A percentile compares a stretch with the other conserved stretches of the same genome.
Conservation (phyloP, 805 yeast species). For the Kluyveromyces wickerhamii region DNA sequence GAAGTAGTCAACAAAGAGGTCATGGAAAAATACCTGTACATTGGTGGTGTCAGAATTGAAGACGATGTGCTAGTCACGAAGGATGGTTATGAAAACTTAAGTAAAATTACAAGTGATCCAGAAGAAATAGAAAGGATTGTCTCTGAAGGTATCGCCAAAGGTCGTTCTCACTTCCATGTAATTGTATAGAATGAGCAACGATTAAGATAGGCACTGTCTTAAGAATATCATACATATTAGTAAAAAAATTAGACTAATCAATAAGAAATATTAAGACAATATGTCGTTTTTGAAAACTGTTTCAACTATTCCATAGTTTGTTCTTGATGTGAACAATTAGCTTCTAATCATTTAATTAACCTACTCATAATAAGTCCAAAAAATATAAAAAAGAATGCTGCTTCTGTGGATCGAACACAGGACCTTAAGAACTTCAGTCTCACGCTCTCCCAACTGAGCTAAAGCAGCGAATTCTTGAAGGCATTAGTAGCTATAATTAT, state of each 20-base stretch:
- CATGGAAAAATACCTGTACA: conserved; percentile 68
- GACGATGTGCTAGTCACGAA: conserved; percentile 80
- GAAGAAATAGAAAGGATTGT: conserved; percentile 74
- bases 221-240: too few species aligned
- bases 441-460: conserved; percentile 41
- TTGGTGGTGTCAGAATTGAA: conserved; percentile 97
- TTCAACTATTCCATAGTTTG: too few species aligned
- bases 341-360: too few species aligned
- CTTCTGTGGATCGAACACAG: conserved; percentile 73
- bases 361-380: too few species aligned
- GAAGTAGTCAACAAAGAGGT: conserved; percentile 58
- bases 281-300: too few species aligned
- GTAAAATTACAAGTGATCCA: conserved; percentile 80
- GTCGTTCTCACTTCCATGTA: conserved; percentile 57
- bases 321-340: too few species aligned
- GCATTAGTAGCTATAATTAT: too few species aligned
- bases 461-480: conserved; percentile 27
- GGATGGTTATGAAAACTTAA: conserved; percentile 72
- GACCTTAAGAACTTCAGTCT: conserved; percentile 54
- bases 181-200: conserved; percentile 24
- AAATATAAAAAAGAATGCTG: conserved; percentile 33
- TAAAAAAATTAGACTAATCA: too few species aligned
- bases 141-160: conserved; percentile 55
- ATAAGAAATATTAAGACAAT: too few species aligned
- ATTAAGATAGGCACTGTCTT: not conserved